Base-by-base conservation (phyloP, 1,139 yeast genomes). In the Groenewaldozyma sp. region DNA sequence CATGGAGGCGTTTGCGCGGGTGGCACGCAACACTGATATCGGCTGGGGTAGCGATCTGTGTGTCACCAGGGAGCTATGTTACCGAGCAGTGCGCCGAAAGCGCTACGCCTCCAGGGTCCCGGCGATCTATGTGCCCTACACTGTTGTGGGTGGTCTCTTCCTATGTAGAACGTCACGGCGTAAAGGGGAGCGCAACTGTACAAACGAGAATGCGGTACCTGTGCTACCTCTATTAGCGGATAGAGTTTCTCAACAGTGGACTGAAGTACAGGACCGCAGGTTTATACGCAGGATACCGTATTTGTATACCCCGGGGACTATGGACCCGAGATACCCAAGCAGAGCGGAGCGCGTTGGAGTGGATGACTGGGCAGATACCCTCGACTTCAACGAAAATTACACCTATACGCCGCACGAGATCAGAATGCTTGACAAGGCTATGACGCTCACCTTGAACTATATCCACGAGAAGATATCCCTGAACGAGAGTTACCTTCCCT, bases 61-160 rank as follows among this genome's bases (percentile, higher is more conserved):
- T 47, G 49, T 76, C 44, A 41, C 43, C 22, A 42, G 45, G n/a
- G 64, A 60, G 13, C 18, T 33, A 24, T 78, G 86, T 47, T 79
- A 69, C 51, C 76, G 79, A 45, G 59, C 79, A 46, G 83, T 86
- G 1, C 64, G 91, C 44, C 62, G 79, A 24, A 73, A 73, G 52
- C 71, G 74, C 51, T 81, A 76, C 50, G 76, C 78, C 1, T 56
- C 57, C 26, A 62, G 81, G 36, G 58, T 68, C 19, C 47, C 73
- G 27, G 65, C 72, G 4, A 56, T 78, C 16, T 79, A 70, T 50
- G 60, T 75, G 20, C 86, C 88, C 0, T 64, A 67, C 34, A 70
- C 80, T 0, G 70, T 74, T 57, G 74, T 82, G 1, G 93, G 93
- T 4, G 88, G 79, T 0, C 48, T 82, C 5, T 82, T 69, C 54